Base-by-base conservation (phyloP, 2,329 filamentous ascomycete species). In the Pseudogymnoascus sp. region DNA sequence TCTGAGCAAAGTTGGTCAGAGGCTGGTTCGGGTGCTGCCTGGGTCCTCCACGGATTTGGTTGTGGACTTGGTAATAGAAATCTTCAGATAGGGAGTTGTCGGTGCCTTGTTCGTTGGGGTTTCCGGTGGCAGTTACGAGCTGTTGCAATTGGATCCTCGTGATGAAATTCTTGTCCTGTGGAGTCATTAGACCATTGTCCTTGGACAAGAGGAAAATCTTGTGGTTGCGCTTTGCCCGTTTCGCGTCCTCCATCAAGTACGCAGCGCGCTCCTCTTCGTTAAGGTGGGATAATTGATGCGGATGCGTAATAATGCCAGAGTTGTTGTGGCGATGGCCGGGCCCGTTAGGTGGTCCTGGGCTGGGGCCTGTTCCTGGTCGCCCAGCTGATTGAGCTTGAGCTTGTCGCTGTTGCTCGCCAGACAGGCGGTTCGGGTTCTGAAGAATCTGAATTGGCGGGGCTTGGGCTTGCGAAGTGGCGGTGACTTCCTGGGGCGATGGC, bases 111-210 rank as follows among this genome's bases (percentile, higher is more conserved):
- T 96, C 92, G 61, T 88, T 88, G 3, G 92, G 83, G 70, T 92
- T 94, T 8, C 93, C 93, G 23, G 92, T 96, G 7, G 94, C 92
- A 10, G 93, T 87, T 61, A 99, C 91, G 37, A 99, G 83, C 73
- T 99, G 94, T 77, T 99, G 94, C 61, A 99, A 82, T 74, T 99
- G 94, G 67, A 99, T 99, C 16, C 94, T 87, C 4, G 94, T 97
- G 68, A 99, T 96, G 76, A 97, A 99, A 74, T 97, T 99, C 81
- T 99, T 99, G 77, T 99, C 94, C 72, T 97, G 93, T 0, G 94
- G 94, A 3, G 94, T 99, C 94, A 99, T 99, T 65, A 99, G 78
- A 23, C 94, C 94, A 71, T 99, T 99, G 70, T 96, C 92, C 76
- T 91, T 92, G 23, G 91, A 96, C 61, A 97, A 78, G 43, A 95